These are phyloP conservation scores for Phytophthora pseudosyringae DNA, from an alignment of 352 stramenopile genomes.

Conservation along the genomic window DNA sequence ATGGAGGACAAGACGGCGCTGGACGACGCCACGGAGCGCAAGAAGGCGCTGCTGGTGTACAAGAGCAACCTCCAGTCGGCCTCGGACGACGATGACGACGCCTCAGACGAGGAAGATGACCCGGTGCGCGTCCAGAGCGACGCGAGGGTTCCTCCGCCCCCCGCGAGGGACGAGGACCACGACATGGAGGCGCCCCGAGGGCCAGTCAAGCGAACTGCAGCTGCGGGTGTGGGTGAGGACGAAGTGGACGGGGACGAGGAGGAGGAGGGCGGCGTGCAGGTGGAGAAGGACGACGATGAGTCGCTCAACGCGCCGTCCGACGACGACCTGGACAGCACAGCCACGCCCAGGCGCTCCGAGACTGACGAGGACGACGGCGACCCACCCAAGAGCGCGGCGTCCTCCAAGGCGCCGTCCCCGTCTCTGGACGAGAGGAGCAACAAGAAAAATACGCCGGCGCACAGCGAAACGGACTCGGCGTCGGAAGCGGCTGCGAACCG, in stretches of 20 bases:
- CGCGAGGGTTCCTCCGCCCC: conserved; percentile 2
- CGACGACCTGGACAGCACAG: conserved; percentile 75
- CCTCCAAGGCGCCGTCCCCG: not conserved
- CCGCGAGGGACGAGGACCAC: conserved; percentile 19
- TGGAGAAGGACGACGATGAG: conserved; percentile 84
- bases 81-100: conserved; percentile 68
- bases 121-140: conserved; percentile 15
- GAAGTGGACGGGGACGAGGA: conserved; percentile 44
- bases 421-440: conserved; percentile 24
- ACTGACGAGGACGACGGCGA: conserved; percentile 55
- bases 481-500: conserved; percentile 32
- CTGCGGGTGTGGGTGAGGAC: conserved; percentile 14
- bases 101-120: conserved; percentile 50
- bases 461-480: conserved; percentile 44
- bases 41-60: conserved; percentile 83
- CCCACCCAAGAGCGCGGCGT: not conserved
- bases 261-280: conserved; percentile 62
- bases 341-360: conserved; percentile 55
- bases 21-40: conserved; percentile 57
- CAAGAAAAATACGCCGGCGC: conserved; percentile 14
- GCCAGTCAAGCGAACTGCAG: not conserved
- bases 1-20: conserved; percentile 42
- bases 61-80: conserved; percentile 72
- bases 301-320: conserved; percentile 75
- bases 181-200: conserved; percentile 30